Percentiles rank a stretch among this genome's conserved stretches.
Conservation (phyloP, 2,329 filamentous ascomycete species). For the Venturia oleaginea region DNA sequence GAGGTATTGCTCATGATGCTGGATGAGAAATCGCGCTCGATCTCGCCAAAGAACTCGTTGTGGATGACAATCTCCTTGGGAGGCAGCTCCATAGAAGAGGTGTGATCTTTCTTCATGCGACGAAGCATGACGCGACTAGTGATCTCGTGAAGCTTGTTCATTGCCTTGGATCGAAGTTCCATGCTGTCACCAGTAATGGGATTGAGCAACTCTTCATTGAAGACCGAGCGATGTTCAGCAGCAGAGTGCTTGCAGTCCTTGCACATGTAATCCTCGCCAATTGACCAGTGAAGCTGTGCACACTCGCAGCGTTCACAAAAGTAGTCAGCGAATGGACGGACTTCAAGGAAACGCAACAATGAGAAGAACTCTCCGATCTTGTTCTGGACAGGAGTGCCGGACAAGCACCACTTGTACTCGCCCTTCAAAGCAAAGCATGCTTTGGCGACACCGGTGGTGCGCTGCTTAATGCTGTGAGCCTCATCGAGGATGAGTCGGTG, state of each 20-base stretch:
- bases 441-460: constrained; percentile 84
- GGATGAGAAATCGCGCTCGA: constrained; percentile 88
- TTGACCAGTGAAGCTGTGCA: constrained; percentile 72
- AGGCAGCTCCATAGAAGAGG: constrained; percentile 89
- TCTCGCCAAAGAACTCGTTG: constrained; percentile 92
- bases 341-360: constrained; percentile 79
- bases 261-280: constrained; percentile 64
- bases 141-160: constrained; percentile 75
- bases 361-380: constrained; percentile 97
- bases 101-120: constrained; percentile 88
- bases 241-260: constrained; percentile 57
- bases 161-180: constrained; percentile 46
- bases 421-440: constrained; percentile 88
- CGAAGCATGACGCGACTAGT: constrained; percentile 94
- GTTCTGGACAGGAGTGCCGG: constrained; percentile 91
- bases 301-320: constrained; percentile 85
- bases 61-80: constrained; percentile 89
- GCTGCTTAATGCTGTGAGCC: constrained; percentile 86
- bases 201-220: constrained; percentile 91
- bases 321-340: constrained; percentile 84
- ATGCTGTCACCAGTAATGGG: constrained; percentile 48
- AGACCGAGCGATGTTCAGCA: constrained; percentile 66
- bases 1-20: constrained; percentile 91
- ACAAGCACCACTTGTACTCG: constrained; percentile 89
- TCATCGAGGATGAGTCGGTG: constrained; percentile 92